These are phyloP conservation scores for Xerocomus cyaneibrunnescens DNA, from an alignment of 1,284 basidiomycete species.

Conservation along the genomic window DNA sequence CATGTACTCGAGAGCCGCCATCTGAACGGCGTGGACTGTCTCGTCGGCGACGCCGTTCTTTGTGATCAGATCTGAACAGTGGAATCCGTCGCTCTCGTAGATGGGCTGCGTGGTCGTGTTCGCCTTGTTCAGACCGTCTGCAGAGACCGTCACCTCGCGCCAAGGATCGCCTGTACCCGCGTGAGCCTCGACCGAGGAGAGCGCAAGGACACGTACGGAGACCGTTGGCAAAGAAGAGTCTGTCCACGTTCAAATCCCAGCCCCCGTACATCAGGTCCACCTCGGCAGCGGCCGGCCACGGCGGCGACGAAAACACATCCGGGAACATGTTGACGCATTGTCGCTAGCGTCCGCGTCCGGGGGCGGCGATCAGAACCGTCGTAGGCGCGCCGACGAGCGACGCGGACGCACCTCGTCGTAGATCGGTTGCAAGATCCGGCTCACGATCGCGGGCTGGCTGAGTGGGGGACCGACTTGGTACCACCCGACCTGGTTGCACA, in stretches of 20 bases:
- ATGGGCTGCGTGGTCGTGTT: constrained; percentile 58
- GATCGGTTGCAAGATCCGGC: constrained; percentile 56
- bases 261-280: constrained; percentile 57
- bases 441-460: constrained; percentile 52
- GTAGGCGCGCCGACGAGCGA: not conserved
- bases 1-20: constrained; percentile 43
- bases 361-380: too few relatives aligned
- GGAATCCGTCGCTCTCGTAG: constrained; percentile 59
- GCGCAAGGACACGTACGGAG: constrained; percentile 45
- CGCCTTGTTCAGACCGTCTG: constrained; percentile 45
- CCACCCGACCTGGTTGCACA: constrained; percentile 68
- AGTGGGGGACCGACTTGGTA: constrained; percentile 61
- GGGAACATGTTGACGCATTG: constrained; percentile 65
- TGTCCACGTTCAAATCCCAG: constrained; percentile 57
- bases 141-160: constrained; percentile 67
- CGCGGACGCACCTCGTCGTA: constrained; percentile 52
- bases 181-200: not conserved
- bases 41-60: constrained; percentile 45
- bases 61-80: constrained; percentile 59
- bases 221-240: constrained; percentile 70
- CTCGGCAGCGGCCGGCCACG: constrained; percentile 38
- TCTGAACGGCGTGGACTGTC: constrained; percentile 55
- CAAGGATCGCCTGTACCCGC: constrained; percentile 62
- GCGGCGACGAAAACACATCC: constrained; percentile 47
- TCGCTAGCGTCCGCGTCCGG: constrained; percentile 48